Evolutionary conservation across 495 filamentous ascomycete genomes (phyloP), one percentile per base, ranked within the genome.

Genomic region (Hypomontagnella submonticulosa): DNA sequence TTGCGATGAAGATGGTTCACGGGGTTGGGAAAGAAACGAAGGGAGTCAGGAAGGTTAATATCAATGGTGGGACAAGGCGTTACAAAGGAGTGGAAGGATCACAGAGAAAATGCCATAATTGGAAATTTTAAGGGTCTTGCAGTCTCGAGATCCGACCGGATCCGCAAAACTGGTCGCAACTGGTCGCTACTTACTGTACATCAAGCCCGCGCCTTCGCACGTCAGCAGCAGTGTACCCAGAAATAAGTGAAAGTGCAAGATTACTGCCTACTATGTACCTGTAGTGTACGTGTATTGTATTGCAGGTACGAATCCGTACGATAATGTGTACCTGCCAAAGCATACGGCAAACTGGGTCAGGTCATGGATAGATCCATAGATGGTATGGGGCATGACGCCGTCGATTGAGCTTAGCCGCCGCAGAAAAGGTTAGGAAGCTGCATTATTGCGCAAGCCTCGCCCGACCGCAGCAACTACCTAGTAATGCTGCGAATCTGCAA

Each of bases 1-100:
- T 60, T 59, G 49, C 55, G n/a, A 40, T 2, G 15, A 57, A 18
- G 20, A 10, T 42, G 51, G 64, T 60, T 47, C 56, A 63, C 50
- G 59, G 53, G 50, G 54, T 50, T 33, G 40, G 20, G 33, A 51
- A 51, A 43, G 36, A 27, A 32, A 27, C 23, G 41, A 44, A 58
- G 53, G 49, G 54, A 54, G 57, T 54, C 46, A 34, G 62, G 55
- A 65, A 48, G 55, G 62, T 65, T 65, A 59, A 65, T 65, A 65
- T 53, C 55, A 15, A 65, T 42, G 36, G 62, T 59, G 62, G 62
- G 55, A 65, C 62, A 65, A 57, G 53, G 38, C 52, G 40, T 37
- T 8, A 63, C 57, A 61, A 57, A 57, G 53, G 54, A 65, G 48
- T 54, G 47, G 55, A 48, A 63, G 53, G 64, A 62, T 63, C 36